phyloP scores from a whole-genome alignment of 495 filamentous ascomycete species.

The Parmelia sp. region DNA sequence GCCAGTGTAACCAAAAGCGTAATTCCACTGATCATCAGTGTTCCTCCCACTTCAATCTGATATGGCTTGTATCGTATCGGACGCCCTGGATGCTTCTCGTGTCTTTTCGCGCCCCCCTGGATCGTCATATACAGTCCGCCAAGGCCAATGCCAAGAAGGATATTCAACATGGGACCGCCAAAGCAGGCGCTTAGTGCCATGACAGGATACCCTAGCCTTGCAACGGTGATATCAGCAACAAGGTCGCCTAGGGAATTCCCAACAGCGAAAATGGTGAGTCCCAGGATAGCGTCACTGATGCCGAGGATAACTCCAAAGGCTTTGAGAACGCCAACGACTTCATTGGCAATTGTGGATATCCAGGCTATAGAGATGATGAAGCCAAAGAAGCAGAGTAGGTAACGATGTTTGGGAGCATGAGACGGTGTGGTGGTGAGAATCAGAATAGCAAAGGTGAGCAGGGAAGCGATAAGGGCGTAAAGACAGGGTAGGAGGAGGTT shows the following conservation, averaged over 20 bases:
- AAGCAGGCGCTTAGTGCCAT: conserved; percentile 96
- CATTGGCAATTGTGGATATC: conserved; percentile 93
- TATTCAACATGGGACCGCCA: conserved; percentile 96
- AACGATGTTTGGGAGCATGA: conserved; percentile 59
- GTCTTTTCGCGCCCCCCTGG: conserved; percentile 43
- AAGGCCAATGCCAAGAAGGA: conserved; percentile 86
- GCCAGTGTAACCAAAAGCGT: conserved; percentile 77
- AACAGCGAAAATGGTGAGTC: conserved; percentile 92
- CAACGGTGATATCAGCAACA: conserved; percentile 91
- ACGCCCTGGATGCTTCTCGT: conserved; percentile 52
- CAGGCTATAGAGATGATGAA: conserved; percentile 87
- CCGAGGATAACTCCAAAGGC: conserved; percentile 85
- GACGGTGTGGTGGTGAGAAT: conserved; percentile 53
- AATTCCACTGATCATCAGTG: conserved; percentile 72
- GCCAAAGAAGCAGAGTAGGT: conserved; percentile 77
- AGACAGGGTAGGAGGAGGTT: conserved; percentile 59
- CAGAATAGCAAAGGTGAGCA: conserved; percentile 56
- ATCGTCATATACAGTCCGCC: conserved; percentile 76
- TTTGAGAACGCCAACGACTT: conserved; percentile 94
- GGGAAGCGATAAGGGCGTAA: conserved; percentile 62
- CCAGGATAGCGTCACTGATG: conserved; percentile 93
- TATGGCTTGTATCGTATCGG: conserved; percentile 55
- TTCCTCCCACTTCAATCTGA: conserved; percentile 73
- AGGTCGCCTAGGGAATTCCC: conserved; percentile 93
- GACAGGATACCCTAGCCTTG: conserved; percentile 85